Conservation (phyloP, 129 eudicot species). For the Flaveria trinervia region DNA sequence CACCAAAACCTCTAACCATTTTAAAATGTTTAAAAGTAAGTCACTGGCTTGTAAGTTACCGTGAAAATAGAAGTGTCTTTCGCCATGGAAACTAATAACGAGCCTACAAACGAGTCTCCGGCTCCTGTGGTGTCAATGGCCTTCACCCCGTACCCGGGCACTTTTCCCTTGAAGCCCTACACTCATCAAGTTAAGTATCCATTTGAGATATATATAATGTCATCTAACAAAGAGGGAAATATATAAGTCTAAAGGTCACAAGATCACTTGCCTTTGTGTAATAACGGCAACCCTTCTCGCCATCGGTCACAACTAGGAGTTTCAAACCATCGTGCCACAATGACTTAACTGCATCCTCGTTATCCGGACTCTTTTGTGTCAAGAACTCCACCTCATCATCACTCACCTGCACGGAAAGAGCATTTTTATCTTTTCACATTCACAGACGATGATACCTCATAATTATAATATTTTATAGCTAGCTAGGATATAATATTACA, state of each 20-base stretch:
- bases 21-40: background rate
- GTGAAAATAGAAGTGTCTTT: constrained; percentile 50
- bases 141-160: constrained; percentile 53
- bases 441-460: background rate
- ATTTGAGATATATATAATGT: background rate
- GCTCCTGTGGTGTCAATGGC: constrained; percentile 84
- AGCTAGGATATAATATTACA: background rate
- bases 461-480: background rate
- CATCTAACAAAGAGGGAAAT: background rate
- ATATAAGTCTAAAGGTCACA: background rate
- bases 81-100: constrained; percentile 51
- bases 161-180: constrained; percentile 63
- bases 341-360: constrained; percentile 52
- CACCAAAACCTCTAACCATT: background rate
- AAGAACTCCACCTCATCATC: constrained; percentile 72
- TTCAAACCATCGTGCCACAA: constrained; percentile 62
- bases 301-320: constrained; percentile 71
- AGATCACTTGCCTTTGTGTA: constrained; percentile 52
- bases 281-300: constrained; percentile 74
- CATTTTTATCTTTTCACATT: background rate
- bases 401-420: constrained; percentile 43
- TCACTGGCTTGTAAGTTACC: constrained; percentile 24
- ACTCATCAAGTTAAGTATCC: constrained; percentile 7
- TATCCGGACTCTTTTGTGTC: constrained; percentile 42
- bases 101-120: constrained; percentile 76